Evolutionary conservation across 139 green algal genomes (phyloP).

Genomic region (Tetradesmus obliquus): DNA sequence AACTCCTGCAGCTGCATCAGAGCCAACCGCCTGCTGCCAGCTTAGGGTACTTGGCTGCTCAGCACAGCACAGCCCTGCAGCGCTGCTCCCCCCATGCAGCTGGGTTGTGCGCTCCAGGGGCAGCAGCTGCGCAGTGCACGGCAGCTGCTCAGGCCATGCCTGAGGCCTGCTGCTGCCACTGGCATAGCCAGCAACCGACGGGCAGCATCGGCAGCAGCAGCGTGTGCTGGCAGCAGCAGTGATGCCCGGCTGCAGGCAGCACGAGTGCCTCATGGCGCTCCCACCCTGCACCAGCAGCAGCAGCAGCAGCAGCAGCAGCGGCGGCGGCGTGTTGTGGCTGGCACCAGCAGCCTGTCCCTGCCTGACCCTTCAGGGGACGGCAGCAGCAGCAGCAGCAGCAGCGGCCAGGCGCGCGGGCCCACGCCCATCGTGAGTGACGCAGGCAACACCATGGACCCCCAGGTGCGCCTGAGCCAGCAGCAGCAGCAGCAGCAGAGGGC

Average conservation of each 20-base stretch:
- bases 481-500: not conserved
- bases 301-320: not conserved
- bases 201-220: not conserved
- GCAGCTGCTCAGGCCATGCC: not conserved
- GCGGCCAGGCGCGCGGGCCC: not conserved
- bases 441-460: conserved; percentile 24
- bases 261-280: not conserved
- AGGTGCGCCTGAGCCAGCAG: not conserved
- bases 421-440: not conserved
- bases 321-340: not conserved
- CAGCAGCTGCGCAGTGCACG: not conserved
- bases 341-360: not conserved
- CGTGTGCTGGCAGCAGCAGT: not conserved
- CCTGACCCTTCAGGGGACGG: not conserved
- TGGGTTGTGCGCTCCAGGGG: not conserved
- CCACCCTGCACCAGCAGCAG: not conserved
- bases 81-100: not conserved
- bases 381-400: conserved; percentile 14
- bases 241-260: not conserved
- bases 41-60: not conserved
- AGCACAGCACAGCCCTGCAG: not conserved
- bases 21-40: not conserved
- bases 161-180: not conserved
- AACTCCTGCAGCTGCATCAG: not conserved
- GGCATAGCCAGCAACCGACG: not conserved